These are phyloP conservation scores for Pythium guiyangense DNA, from an alignment of 352 stramenopile genomes.

Conservation along the genomic window DNA sequence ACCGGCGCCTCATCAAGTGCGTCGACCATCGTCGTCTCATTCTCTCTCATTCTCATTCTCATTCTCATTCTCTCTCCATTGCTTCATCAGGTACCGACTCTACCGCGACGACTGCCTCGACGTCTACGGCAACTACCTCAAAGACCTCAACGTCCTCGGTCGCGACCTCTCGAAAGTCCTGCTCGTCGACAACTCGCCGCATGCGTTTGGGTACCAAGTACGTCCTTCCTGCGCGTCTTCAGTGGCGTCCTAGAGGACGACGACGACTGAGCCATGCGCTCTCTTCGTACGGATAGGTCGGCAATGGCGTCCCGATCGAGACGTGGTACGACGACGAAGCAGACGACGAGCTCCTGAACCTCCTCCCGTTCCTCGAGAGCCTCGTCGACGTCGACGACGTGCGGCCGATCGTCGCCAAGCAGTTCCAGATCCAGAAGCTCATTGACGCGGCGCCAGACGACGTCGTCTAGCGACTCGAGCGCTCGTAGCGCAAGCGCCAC, in stretches of 20 bases:
- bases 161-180: conserved; percentile 88
- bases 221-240: too few relatives aligned
- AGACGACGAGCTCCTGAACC: conserved; percentile 95
- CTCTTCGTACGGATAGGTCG: conserved; percentile 43
- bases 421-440: conserved; percentile 91
- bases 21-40: conserved; percentile 5
- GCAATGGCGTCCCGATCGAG: conserved; percentile 98
- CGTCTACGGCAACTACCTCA: conserved; percentile 98
- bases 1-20: conserved; percentile 86
- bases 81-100: conserved; percentile 85
- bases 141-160: conserved; percentile 97
- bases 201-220: conserved; percentile 97
- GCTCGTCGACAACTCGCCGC: conserved; percentile 98
- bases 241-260: too few relatives aligned
- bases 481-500: too few relatives aligned
- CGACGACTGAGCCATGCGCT: too few relatives aligned
- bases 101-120: conserved; percentile 95
- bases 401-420: conserved; percentile 79
- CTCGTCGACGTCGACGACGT: conserved; percentile 89
- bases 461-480: conserved; percentile 22
- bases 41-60: too few relatives aligned
- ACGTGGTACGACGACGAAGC: conserved; percentile 97
- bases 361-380: conserved; percentile 93
- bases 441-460: conserved; percentile 76
- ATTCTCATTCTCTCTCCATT: conserved; percentile 18